phyloP scores from a whole-genome alignment of 352 stramenopile genomes.

The Phytopythium helicoides region DNA sequence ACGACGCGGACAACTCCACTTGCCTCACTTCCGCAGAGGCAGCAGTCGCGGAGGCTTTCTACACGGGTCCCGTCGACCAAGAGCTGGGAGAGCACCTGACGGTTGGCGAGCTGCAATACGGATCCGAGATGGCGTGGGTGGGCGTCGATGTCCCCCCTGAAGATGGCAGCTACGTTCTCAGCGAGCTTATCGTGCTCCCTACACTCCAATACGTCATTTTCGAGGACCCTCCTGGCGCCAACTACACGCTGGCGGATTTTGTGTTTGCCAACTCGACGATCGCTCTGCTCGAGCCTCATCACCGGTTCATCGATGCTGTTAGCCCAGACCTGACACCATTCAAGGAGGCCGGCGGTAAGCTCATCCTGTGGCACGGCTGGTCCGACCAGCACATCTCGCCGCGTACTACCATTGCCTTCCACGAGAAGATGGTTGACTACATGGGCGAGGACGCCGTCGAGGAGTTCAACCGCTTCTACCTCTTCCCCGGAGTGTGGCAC shows the following conservation, averaged over 20 bases:
- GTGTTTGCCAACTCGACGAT: slow-evolving; percentile 38
- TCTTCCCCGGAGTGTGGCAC: slow-evolving; percentile 45
- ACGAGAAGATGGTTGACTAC: slow-evolving; percentile 29
- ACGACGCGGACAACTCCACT: slow-evolving; percentile 28
- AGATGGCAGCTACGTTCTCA: slow-evolving; percentile 21
- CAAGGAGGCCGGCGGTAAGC: slow-evolving; percentile 32
- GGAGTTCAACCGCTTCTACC: slow-evolving; percentile 41
- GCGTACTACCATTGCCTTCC: slow-evolving; percentile 37
- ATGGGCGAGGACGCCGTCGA: slow-evolving; percentile 28
- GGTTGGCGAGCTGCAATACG: slow-evolving; percentile 39
- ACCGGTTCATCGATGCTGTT: slow-evolving; percentile 35
- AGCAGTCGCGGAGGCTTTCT: slow-evolving; percentile 27
- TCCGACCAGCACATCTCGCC: slow-evolving; percentile 47
- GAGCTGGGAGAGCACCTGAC: slow-evolving; percentile 26
- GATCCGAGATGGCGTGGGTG: slow-evolving; percentile 38
- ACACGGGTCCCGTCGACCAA: slow-evolving; percentile 30
- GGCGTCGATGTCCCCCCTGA: slow-evolving; percentile 33
- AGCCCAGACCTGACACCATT: slow-evolving; percentile 36
- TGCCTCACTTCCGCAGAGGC: slow-evolving; percentile 33
- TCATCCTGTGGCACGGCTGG: slow-evolving; percentile 51
- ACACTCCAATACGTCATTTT: slow-evolving; percentile 43
- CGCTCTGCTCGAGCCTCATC: slow-evolving; percentile 23
- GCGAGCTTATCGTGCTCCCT: slow-evolving; percentile 27
- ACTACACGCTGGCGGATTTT: slow-evolving; percentile 40
- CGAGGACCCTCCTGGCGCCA: slow-evolving; percentile 26